Evolutionary conservation across 257 asterid species (phyloP).

Genomic region (Mentha longifolia): DNA sequence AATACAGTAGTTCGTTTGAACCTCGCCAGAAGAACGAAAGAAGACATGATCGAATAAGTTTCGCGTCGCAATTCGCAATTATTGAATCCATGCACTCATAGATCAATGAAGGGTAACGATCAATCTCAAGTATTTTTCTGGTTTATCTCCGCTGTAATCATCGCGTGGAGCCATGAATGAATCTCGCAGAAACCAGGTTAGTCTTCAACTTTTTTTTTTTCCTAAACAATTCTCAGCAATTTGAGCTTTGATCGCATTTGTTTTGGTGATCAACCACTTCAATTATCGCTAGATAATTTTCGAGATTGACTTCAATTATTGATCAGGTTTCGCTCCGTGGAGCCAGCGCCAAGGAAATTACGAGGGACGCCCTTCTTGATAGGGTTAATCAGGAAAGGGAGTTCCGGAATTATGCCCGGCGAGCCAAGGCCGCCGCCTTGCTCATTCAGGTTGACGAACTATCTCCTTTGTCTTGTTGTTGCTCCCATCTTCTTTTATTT

Average conservation of each 20-base stretch:
- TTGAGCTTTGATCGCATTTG: background rate
- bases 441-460: conserved; percentile 63
- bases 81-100: conserved; percentile 11
- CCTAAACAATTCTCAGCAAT: background rate
- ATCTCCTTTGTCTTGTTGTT: background rate
- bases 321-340: conserved; percentile 92
- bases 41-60: background rate
- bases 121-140: background rate
- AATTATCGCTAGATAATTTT: conserved; percentile 2
- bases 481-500: background rate
- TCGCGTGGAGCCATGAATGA: conserved; percentile 46
- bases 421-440: conserved; percentile 71
- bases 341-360: conserved; percentile 84
- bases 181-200: conserved; percentile 51
- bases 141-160: conserved; percentile 33
- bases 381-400: conserved; percentile 81
- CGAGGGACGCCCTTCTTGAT: conserved; percentile 80
- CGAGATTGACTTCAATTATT: conserved; percentile 23
- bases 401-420: conserved; percentile 69
- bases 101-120: background rate
- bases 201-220: background rate
- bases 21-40: background rate
- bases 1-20: background rate
- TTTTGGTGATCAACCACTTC: background rate
- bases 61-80: background rate